A percentile compares a stretch with the other conserved stretches of the same genome.
phyloP scores from a whole-genome alignment of 345 rosid genomes.

The Cardamine occulta region DNA sequence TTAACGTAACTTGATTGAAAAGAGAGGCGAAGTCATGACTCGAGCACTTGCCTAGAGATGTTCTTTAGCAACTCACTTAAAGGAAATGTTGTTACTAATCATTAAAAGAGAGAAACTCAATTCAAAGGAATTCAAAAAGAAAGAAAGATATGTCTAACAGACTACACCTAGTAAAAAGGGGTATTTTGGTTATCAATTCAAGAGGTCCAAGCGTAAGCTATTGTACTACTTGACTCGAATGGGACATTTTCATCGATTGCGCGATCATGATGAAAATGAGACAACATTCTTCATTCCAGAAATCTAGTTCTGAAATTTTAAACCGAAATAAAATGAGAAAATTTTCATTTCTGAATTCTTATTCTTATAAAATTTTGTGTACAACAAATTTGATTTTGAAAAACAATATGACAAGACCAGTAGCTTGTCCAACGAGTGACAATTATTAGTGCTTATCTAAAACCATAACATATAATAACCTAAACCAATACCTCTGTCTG shows the following conservation, averaged over 20 bases:
- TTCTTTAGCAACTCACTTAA: background rate
- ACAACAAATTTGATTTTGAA: background rate
- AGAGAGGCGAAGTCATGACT: background rate
- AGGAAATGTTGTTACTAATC: too few relatives aligned
- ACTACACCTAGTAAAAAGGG: too few relatives aligned
- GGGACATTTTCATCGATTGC: background rate
- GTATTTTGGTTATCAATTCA: background rate
- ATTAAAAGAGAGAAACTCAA: too few relatives aligned
- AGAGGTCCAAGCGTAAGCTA: background rate
- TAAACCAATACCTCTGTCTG: background rate
- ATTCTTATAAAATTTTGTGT: background rate
- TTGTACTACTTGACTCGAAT: background rate
- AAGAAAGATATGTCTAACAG: too few relatives aligned
- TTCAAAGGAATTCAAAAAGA: too few relatives aligned
- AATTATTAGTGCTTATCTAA: conserved; percentile 19
- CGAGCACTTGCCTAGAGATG: background rate
- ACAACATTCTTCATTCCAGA: background rate
- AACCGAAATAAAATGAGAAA: too few relatives aligned
- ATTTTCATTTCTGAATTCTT: background rate
- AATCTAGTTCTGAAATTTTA: background rate
- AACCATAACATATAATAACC: background rate
- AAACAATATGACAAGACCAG: conserved; percentile 3
- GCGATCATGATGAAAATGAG: background rate
- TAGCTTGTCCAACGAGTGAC: conserved; percentile 1
- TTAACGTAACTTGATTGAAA: background rate